Conservation (phyloP, 2,329 filamentous ascomycete species). For the Colletotrichum higginsianum region DNA sequence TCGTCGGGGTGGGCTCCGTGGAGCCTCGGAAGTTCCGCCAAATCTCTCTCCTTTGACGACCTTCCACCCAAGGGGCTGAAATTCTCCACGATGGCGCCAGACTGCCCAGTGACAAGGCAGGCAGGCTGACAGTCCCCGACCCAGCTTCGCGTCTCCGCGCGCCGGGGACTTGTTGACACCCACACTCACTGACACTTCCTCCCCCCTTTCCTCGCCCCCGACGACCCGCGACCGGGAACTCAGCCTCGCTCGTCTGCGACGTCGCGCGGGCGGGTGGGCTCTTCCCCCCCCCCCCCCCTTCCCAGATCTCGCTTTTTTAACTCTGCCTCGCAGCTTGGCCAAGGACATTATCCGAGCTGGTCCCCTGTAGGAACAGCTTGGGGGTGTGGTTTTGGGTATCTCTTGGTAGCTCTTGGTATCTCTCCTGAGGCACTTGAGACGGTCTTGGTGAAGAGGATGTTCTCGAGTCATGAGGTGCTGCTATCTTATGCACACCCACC, state of each 20-base stretch:
- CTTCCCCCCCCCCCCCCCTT: not conserved
- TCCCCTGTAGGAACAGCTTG: not conserved
- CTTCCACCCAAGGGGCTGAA: not conserved
- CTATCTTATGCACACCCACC: not conserved
- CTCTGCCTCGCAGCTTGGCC: not conserved
- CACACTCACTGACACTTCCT: too few relatives aligned
- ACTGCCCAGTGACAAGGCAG: not conserved
- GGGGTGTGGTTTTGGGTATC: not conserved
- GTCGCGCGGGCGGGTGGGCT: not conserved
- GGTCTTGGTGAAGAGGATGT: too few relatives aligned
- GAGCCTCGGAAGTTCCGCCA: constrained; percentile 8
- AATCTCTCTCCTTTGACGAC: not conserved
- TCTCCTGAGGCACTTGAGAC: not conserved
- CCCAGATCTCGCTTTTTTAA: not conserved
- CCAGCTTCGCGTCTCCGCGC: not conserved
- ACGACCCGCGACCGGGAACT: constrained; percentile 4
- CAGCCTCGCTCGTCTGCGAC: constrained; percentile 37
- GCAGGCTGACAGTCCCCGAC: not conserved
- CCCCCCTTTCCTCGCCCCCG: not conserved
- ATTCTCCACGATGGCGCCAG: not conserved
- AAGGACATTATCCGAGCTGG: not conserved
- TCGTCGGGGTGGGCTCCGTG: constrained; percentile 26
- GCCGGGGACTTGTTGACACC: constrained; percentile 6
- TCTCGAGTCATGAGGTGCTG: not conserved
- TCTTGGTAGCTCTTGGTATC: not conserved